These are phyloP conservation scores for Taiozyma sp. DNA, from an alignment of 1,139 yeast species.

Conservation along the genomic window DNA sequence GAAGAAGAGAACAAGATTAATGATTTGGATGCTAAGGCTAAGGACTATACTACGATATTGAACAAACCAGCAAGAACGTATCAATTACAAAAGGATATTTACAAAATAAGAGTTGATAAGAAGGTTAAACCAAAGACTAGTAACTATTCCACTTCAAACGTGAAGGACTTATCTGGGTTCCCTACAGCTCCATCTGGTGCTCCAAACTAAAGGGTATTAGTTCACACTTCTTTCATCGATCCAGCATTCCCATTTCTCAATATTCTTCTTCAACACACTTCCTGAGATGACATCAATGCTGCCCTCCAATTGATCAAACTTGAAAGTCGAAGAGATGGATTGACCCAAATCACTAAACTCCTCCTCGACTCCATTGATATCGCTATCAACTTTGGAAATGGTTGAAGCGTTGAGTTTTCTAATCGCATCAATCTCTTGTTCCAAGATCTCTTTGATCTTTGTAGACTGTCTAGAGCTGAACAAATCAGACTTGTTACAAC, in stretches of 20 bases:
- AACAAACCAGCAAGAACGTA: slow-evolving; percentile 40
- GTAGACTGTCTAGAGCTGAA: slow-evolving; percentile 73
- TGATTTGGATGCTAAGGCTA: slow-evolving; percentile 25
- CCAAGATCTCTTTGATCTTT: slow-evolving; percentile 54
- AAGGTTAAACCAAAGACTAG: slow-evolving; percentile 18
- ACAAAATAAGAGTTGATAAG: slow-evolving; percentile 42
- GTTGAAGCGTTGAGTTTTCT: slow-evolving; percentile 40
- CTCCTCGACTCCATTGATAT: slow-evolving; percentile 29
- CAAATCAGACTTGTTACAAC: slow-evolving; percentile 77
- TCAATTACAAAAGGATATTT: slow-evolving; percentile 47
- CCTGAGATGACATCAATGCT: slow-evolving; percentile 68
- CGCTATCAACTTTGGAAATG: slow-evolving; percentile 37
- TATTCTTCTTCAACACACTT: slow-evolving; percentile 52
- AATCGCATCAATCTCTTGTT: slow-evolving; percentile 55
- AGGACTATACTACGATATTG: slow-evolving; percentile 24
- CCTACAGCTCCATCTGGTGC: slow-evolving; percentile 46
- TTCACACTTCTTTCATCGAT: slow-evolving; percentile 67
- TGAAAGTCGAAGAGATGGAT: slow-evolving; percentile 36
- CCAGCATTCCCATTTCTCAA: slow-evolving; percentile 70
- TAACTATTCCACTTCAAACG: slow-evolving; percentile 17
- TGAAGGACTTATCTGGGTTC: slow-evolving; percentile 35
- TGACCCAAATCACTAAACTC: slow-evolving; percentile 41
- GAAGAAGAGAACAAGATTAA: slow-evolving; percentile 24
- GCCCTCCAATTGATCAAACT: slow-evolving; percentile 66
- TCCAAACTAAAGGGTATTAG: slow-evolving; percentile 2